phyloP scores from a whole-genome alignment of 257 asterid genomes.

The Capsicum baccatum region DNA sequence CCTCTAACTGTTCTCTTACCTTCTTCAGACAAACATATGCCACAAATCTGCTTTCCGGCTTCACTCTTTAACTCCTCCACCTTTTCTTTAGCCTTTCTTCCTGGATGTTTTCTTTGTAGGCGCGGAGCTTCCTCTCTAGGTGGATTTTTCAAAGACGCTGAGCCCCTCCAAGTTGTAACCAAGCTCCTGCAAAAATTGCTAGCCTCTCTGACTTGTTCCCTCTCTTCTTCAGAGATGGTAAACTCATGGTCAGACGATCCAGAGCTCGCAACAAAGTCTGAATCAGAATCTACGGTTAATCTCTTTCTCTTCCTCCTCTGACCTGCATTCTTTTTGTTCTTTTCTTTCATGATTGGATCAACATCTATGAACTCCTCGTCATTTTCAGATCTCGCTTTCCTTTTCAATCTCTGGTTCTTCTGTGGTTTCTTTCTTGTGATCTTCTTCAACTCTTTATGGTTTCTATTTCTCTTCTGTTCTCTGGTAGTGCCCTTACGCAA shows the following conservation, averaged over 20 bases:
- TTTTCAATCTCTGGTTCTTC: constrained; percentile 35
- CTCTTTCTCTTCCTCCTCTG: constrained; percentile 52
- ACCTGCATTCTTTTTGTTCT: constrained; percentile 44
- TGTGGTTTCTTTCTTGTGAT: constrained; percentile 40
- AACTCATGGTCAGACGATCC: constrained; percentile 70
- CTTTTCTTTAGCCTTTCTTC: constrained; percentile 75
- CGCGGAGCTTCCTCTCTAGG: constrained; percentile 46
- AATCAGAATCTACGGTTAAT: constrained; percentile 56
- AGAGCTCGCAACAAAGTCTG: constrained; percentile 65
- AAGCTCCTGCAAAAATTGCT: constrained; percentile 50
- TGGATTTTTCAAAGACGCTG: constrained; percentile 40
- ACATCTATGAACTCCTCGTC: constrained; percentile 39
- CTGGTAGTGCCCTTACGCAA: constrained; percentile 27
- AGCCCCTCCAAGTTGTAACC: constrained; percentile 53
- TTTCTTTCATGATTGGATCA: constrained; percentile 38
- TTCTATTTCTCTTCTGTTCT: constrained; percentile 36
- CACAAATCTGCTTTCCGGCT: constrained; percentile 80
- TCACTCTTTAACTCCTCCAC: constrained; percentile 59
- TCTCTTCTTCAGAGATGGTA: constrained; percentile 92
- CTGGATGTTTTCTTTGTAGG: constrained; percentile 46
- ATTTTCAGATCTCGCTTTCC: constrained; percentile 41
- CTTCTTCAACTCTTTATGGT: constrained; percentile 39
- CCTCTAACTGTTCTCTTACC: constrained; percentile 77
- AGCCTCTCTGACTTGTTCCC: constrained; percentile 86
- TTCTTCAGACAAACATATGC: constrained; percentile 89